Percentiles rank a stretch among this genome's conserved stretches.
Conservation (phyloP, 2,329 filamentous ascomycete genomes). For the Pyrenochaeta sp. region DNA sequence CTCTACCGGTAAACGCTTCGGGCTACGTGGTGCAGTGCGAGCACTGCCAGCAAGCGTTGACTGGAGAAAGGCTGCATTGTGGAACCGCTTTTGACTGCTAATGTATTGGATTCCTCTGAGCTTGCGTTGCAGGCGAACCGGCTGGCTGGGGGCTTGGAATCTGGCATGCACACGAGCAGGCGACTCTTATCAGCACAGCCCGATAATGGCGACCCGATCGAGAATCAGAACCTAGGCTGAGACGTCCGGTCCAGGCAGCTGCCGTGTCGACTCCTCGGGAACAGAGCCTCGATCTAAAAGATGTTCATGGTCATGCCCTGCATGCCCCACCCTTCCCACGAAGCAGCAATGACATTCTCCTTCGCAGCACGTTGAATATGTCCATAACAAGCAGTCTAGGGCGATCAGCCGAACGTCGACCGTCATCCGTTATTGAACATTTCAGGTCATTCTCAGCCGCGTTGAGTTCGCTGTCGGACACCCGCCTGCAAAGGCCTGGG, state of each 20-base stretch:
- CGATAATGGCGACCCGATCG: neutral
- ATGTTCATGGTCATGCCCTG: neutral
- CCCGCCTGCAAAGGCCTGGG: conserved; percentile 11
- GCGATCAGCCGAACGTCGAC: conserved; percentile 7
- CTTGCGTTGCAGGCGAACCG: neutral
- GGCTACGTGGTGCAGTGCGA: neutral
- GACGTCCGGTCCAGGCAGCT: neutral
- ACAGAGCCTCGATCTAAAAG: neutral
- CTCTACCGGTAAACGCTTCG: conserved; percentile 4
- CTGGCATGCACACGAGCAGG: neutral
- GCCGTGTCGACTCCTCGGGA: neutral
- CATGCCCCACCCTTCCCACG: neutral
- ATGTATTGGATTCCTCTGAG: neutral
- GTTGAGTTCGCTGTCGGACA: conserved; percentile 8
- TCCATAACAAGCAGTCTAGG: conserved; percentile 9
- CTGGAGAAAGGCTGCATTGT: conserved; percentile 1
- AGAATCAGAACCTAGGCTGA: neutral
- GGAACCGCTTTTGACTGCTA: neutral
- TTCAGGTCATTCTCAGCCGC: conserved; percentile 17
- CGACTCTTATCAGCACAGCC: neutral
- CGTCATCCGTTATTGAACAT: conserved; percentile 5
- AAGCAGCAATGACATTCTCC: conserved; percentile 4
- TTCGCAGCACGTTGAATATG: conserved; percentile 9
- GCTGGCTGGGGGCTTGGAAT: neutral
- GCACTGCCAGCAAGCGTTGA: conserved; percentile 1